Evolutionary conservation across 2,329 filamentous ascomycete species (phyloP), one percentile per base, ranked within the genome.

Genomic region (Fusarium domesticum): DNA sequence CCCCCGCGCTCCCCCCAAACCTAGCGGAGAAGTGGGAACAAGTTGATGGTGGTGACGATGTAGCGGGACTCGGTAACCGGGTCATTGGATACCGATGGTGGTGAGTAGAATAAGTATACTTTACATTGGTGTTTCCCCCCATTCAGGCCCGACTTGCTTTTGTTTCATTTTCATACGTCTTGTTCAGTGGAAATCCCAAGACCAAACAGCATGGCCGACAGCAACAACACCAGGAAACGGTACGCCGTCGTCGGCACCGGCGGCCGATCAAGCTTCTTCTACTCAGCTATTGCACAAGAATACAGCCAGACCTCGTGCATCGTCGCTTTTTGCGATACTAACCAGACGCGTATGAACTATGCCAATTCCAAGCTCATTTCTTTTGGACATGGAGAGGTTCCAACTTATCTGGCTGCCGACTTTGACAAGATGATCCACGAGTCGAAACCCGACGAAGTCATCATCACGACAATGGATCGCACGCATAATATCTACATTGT

Each of bases 401-500:
- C 78, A 2, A 79, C 76, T 0, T 84, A 74, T 60, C 67, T 71
- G 19, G 77, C 78, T 0, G 47, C 62, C 11, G 69, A 77, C 53
- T 84, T 83, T 51, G 78, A 81, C 57, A 63, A 64, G 37, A 83
- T 84, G 80, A 70, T 81, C 50, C 43, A 64, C 23, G 76, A 80
- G 37, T 76, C 76, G 0, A 70, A 70, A 43, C 80, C 80, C 0
- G 77, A 83, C 59, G 78, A 80, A 56, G 71, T 84, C 14, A 82
- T 84, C 50, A 71, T 83, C 14, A 83, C 80, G 1, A 83, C 80
- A 0, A 80, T 83, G 54, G 80, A 84, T 62, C 73, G 79, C 18
- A 80, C 77, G 4, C 80, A 84, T 61, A 69, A 82, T 55, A 71
- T 67, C 19, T 84, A 84, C 64, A 82, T 82, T 37, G 69, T 81